These are phyloP conservation scores for Piper betle DNA, from an alignment of 164 flowering plant species.

Conservation along the genomic window DNA sequence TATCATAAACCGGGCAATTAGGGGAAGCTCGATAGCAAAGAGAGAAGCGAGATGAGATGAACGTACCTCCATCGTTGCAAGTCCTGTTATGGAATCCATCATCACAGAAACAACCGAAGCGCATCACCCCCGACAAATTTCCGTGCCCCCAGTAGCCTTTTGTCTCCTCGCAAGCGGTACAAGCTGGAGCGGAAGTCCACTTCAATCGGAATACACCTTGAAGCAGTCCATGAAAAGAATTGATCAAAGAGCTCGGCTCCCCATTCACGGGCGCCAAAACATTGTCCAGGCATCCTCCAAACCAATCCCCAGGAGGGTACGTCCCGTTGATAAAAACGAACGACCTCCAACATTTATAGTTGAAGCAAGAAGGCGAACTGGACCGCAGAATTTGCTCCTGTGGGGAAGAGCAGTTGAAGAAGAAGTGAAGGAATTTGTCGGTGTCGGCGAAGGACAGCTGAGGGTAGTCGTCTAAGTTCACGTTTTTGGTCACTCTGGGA, in stretches of 20 bases:
- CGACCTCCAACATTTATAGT: not conserved
- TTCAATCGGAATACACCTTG: not conserved
- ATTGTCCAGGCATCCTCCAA: not conserved
- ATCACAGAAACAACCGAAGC: not conserved
- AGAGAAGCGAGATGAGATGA: not conserved
- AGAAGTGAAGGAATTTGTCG: not conserved
- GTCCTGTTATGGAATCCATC: not conserved
- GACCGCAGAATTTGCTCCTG: not conserved
- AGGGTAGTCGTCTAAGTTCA: not conserved
- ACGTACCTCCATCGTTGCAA: not conserved
- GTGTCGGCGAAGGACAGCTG: not conserved
- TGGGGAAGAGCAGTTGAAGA: not conserved
- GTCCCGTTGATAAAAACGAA: not conserved
- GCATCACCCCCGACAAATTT: not conserved
- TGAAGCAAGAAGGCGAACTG: not conserved
- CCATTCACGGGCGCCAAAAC: not conserved
- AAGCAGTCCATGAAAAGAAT: not conserved
- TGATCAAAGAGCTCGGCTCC: not conserved
- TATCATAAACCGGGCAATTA: not conserved
- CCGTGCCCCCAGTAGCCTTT: not conserved
- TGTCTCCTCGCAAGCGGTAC: not conserved
- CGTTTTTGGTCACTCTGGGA: not conserved
- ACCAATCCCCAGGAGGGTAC: not conserved
- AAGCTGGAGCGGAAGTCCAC: not conserved
- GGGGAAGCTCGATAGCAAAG: not conserved